Evolutionary conservation across 768 basidiomycete species (phyloP).

Genomic region (Suillus spraguei): DNA sequence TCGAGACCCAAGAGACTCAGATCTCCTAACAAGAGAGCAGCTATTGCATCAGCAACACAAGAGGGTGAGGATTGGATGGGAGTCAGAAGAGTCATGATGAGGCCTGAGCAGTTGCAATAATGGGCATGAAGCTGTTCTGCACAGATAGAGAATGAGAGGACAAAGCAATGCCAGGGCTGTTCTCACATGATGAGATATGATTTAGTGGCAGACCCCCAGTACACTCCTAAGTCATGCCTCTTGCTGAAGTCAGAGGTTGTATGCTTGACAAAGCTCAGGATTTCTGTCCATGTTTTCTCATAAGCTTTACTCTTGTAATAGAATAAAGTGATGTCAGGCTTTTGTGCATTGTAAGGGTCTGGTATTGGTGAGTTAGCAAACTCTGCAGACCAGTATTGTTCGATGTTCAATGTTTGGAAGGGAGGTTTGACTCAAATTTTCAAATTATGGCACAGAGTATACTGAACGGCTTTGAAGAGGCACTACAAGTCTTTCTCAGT

Average conservation of each 20-base stretch:
- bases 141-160: neutral
- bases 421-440: neutral
- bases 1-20: neutral
- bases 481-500: neutral
- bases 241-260: neutral
- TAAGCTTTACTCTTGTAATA: neutral
- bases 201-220: neutral
- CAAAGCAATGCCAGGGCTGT: neutral
- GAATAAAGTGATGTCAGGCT: neutral
- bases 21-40: neutral
- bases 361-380: neutral
- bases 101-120: neutral
- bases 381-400: neutral
- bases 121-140: neutral
- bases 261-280: neutral
- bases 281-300: neutral
- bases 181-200: neutral
- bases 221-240: neutral
- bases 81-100: neutral
- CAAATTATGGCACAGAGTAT: neutral
- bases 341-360: neutral
- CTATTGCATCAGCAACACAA: neutral
- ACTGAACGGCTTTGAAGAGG: neutral
- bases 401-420: neutral
- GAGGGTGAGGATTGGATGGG: neutral